phyloP scores from a whole-genome alignment of 2,329 filamentous ascomycete genomes.

The Neonectria neomacrospora region DNA sequence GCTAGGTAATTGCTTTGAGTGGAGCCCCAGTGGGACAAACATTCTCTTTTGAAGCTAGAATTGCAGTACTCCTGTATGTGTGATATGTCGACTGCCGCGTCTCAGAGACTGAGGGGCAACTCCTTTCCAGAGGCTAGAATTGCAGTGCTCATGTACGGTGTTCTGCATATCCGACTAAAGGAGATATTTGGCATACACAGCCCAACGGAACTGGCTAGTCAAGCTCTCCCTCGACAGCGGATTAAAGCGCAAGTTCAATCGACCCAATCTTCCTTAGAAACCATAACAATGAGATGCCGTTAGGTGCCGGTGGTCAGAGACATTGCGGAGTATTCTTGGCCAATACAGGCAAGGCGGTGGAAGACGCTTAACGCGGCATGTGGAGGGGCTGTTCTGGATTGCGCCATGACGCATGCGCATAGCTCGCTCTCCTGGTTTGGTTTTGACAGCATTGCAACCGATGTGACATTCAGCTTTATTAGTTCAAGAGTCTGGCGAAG shows the following conservation, averaged over 20 bases:
- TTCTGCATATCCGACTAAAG: no score
- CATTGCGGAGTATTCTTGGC: background rate
- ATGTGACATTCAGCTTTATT: background rate
- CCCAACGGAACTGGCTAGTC: no score
- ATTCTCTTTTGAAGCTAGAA: no score
- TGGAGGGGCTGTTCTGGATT: background rate
- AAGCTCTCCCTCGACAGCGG: background rate
- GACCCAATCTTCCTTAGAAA: background rate
- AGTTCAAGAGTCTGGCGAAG: background rate
- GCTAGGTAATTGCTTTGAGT: background rate
- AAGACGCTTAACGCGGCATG: background rate
- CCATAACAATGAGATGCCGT: background rate
- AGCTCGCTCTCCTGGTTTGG: background rate
- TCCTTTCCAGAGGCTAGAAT: no score
- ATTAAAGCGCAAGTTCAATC: background rate
- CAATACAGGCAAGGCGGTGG: background rate
- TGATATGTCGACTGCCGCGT: no score
- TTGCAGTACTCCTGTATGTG: no score
- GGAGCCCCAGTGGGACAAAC: background rate
- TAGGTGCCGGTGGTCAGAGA: background rate
- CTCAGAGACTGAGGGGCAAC: no score
- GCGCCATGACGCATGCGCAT: background rate
- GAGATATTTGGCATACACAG: no score
- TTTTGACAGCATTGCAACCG: background rate
- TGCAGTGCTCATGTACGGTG: no score